Percentiles rank a stretch among this genome's conserved stretches.
These are phyloP conservation scores for Suillus placidus DNA, from an alignment of 768 basidiomycete genomes.

Conservation along the genomic window DNA sequence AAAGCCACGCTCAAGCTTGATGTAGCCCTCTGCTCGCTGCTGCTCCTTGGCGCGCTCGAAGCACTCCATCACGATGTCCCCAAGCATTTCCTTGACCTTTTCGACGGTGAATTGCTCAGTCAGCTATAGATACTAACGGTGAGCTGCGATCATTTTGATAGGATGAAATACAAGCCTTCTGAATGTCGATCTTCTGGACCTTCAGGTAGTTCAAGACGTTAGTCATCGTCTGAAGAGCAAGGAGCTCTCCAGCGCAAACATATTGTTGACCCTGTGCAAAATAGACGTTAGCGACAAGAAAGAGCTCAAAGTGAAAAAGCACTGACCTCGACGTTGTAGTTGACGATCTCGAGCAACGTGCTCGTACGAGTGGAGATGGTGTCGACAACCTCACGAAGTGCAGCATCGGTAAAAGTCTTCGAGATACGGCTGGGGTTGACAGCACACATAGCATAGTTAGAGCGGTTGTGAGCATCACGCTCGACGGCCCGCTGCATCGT, in stretches of 20 bases:
- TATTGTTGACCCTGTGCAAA: conserved; percentile 92
- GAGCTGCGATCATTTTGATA: not conserved
- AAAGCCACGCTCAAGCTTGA: conserved; percentile 95
- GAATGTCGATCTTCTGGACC: conserved; percentile 92
- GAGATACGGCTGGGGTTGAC: conserved; percentile 96
- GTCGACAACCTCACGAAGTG: conserved; percentile 97
- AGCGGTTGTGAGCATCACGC: conserved; percentile 89
- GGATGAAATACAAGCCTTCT: conserved; percentile 56
- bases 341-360: conserved; percentile 95
- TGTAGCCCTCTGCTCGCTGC: conserved; percentile 81
- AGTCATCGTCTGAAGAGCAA: conserved; percentile 91
- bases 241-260: conserved; percentile 95
- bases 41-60: conserved; percentile 75
- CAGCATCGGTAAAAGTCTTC: conserved; percentile 91
- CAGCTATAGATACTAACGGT: conserved; percentile 50
- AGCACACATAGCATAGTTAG: conserved; percentile 99
- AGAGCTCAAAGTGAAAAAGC: not conserved
- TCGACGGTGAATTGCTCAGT: conserved; percentile 87
- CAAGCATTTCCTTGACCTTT: conserved; percentile 95
- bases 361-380: conserved; percentile 76
- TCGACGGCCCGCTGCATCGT: conserved; percentile 99
- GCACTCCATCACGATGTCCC: conserved; percentile 86
- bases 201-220: conserved; percentile 97
- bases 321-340: conserved; percentile 88
- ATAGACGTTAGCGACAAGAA: conserved; percentile 9